Percentiles rank a stretch among this genome's conserved stretches.
phyloP scores from a whole-genome alignment of 441 rosid genomes.

The Euphorbia corollata region DNA sequence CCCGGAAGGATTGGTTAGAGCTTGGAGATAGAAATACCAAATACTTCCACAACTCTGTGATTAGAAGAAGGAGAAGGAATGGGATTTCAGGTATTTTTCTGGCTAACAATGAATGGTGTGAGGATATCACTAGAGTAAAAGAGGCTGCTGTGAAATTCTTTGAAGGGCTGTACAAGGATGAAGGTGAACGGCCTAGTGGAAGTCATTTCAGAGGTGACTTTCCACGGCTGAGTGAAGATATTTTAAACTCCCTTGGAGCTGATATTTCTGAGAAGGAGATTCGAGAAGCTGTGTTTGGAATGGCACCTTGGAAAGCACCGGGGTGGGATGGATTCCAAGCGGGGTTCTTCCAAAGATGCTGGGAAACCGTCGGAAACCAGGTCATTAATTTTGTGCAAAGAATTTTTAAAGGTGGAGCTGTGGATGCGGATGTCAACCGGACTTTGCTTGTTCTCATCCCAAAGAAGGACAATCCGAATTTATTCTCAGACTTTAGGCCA shows the following conservation, averaged over 20 bases:
- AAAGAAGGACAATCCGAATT: neutral
- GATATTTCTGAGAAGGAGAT: too few relatives aligned
- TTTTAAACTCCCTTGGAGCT: too few relatives aligned
- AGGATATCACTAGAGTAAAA: too few relatives aligned
- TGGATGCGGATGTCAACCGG: neutral
- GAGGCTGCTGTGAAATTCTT: neutral
- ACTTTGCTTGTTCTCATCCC: neutral
- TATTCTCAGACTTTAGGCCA: neutral
- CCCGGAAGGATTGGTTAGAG: neutral
- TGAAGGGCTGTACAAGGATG: neutral
- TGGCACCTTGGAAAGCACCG: neutral
- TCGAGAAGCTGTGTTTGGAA: neutral
- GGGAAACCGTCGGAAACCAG: neutral
- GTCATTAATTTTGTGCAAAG: too few relatives aligned
- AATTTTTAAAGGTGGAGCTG: neutral
- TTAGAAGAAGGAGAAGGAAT: neutral
- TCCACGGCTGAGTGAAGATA: too few relatives aligned
- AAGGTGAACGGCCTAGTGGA: neutral
- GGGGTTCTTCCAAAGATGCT: neutral
- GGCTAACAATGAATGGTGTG: neutral
- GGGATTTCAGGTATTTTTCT: neutral
- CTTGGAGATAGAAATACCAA: neutral
- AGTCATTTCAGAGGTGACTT: neutral
- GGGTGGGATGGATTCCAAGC: neutral
- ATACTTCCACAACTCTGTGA: neutral